Percentiles rank a stretch among this genome's conserved stretches.
phyloP scores from a whole-genome alignment of 148 eudicot genomes.

The Pharnaceum exiguum region DNA sequence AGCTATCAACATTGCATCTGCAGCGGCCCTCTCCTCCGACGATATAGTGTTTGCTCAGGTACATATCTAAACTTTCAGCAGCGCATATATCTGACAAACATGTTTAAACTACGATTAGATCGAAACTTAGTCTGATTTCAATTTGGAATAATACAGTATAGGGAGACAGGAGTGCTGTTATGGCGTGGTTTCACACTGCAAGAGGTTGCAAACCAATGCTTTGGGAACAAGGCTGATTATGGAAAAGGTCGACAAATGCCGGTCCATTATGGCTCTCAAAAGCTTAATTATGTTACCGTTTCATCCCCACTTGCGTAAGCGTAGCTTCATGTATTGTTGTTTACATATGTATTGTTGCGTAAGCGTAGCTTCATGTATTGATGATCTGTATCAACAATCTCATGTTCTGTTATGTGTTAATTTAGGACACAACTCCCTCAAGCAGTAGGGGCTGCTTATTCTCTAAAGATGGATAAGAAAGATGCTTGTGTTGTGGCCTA shows the following conservation, averaged over 20 bases:
- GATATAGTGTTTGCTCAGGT: conserved; percentile 86
- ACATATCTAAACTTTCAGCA: not conserved
- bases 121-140: not conserved
- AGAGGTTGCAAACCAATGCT: conserved; percentile 78
- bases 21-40: conserved; percentile 68
- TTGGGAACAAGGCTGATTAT: conserved; percentile 70
- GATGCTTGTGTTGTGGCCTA: conserved; percentile 75
- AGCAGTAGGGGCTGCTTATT: conserved; percentile 93
- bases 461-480: conserved; percentile 68
- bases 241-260: conserved; percentile 99
- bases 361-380: not conserved
- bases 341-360: not conserved
- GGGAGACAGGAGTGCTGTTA: conserved; percentile 75
- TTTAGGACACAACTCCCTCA: conserved; percentile 88
- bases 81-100: not conserved
- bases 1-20: conserved; percentile 81
- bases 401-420: not conserved
- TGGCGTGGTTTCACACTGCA: conserved; percentile 92
- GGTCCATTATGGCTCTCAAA: conserved; percentile 78
- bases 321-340: not conserved
- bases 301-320: conserved; percentile 93
- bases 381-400: not conserved
- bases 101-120: not conserved
- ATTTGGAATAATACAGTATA: conserved; percentile 43
- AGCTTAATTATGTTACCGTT: conserved; percentile 74